Conservation (phyloP, 148 eudicot genomes). For the Chenopodium album region DNA sequence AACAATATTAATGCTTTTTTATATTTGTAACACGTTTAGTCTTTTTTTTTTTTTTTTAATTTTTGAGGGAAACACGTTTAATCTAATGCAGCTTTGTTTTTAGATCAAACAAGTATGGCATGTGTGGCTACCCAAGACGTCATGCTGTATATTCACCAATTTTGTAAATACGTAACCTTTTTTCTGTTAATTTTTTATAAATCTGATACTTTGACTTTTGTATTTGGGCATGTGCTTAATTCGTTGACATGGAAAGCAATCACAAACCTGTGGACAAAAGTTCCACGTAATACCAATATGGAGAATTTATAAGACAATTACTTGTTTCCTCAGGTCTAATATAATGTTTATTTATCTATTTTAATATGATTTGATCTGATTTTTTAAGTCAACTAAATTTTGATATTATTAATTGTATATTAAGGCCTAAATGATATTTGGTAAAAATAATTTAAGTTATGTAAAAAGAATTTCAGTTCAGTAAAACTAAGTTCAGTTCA, state of each 20-base stretch:
- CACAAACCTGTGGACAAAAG: conserved; percentile 38
- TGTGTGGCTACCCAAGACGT: conserved; percentile 1
- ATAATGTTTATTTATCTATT: background rate
- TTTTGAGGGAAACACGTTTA: background rate
- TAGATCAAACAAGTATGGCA: background rate
- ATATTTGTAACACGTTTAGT: background rate
- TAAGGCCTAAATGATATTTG: too few species aligned
- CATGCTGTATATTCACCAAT: background rate
- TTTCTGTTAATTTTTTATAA: too few species aligned
- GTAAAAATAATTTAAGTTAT: too few species aligned
- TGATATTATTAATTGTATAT: too few species aligned
- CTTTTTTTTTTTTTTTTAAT: too few species aligned
- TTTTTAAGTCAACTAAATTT: too few species aligned
- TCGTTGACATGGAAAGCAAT: conserved; percentile 9
- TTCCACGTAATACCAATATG: conserved; percentile 57
- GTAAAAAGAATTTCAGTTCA: too few species aligned
- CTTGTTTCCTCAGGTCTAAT: conserved; percentile 60
- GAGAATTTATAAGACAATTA: conserved; percentile 68
- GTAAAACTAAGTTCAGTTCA: too few species aligned
- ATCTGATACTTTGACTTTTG: too few species aligned
- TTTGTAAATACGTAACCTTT: too few species aligned
- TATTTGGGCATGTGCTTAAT: background rate
- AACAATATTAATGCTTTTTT: too few species aligned
- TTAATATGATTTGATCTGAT: too few species aligned
- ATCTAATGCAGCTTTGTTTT: background rate